Evolutionary conservation across 1,284 basidiomycete species (phyloP), one percentile per base, ranked within the genome.

Genomic region (Testicularia cyperi): DNA sequence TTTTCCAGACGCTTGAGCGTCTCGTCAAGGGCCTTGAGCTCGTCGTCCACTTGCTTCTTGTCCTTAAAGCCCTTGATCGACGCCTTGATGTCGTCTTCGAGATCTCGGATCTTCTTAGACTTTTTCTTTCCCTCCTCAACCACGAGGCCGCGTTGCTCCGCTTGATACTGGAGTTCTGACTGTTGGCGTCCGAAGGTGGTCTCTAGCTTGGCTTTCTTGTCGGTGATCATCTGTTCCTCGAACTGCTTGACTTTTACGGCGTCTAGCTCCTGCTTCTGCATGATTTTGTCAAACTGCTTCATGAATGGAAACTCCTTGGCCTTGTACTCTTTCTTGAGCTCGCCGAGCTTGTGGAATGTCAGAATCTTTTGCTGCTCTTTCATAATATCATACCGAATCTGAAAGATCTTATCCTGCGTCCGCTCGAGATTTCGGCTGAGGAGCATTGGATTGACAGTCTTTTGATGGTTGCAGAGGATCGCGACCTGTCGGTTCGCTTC

Each of bases 191-290:
- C 92, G 38, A 77, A 78, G n/a, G 74, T 70, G 16, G 72, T 68
- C 6, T 90, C 80, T 53, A 94, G 88, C 71, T 88, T 89, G 45
- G 84, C 83, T 75, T 86, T 86, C 41, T 78, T 77, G 38, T 66
- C 68, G 12, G 47, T 30, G 35, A 77, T 73, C 67, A 87, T 73
- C 13, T 83, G 80, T 25, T 88, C 86, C 78, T 98, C 95, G 72
- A 94, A 85, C 60, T 84, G 81, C 37, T 80, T 84, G 53, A 97
- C 84, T 79, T 86, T 94, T 6, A 95, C 91, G 20, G 92, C 89
- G 54, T 97, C 92, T 32, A 98, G 77, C 73, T 96, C 92, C 2
- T 90, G 92, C 78, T 96, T 92, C 47, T 87, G 85, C 8, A 88
- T 85, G 31, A 72, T 64, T 53, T 67, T 60, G 44, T 70, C 62